Percentiles rank a stretch among this genome's conserved stretches.
Conservation (phyloP, 305 asterid species). For the Fraxinus latifolia region DNA sequence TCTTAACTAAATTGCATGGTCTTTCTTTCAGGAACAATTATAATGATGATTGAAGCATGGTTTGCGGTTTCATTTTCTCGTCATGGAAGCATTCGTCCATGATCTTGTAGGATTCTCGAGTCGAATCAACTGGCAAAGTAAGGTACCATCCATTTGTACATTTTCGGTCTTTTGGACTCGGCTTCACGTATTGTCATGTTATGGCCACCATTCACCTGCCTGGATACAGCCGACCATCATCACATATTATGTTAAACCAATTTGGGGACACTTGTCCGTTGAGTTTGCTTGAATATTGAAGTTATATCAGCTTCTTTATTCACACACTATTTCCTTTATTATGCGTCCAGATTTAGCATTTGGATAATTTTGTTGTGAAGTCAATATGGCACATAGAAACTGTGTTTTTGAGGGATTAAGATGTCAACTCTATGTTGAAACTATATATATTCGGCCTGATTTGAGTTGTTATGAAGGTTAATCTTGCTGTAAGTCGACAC, state of each 20-base stretch:
- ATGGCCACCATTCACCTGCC: not conserved
- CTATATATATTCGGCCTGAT: not conserved
- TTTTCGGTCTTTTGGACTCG: constrained; percentile 11
- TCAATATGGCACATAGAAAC: constrained; percentile 20
- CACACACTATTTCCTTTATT: not conserved
- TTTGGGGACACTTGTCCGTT: constrained; percentile 3
- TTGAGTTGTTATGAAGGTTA: constrained; percentile 13
- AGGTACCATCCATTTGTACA: constrained; percentile 6
- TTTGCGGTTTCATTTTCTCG: constrained; percentile 23
- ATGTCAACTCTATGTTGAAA: constrained; percentile 19
- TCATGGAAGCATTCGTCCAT: constrained; percentile 1
- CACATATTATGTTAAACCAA: constrained; percentile 9
- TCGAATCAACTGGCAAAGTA: constrained; percentile 18
- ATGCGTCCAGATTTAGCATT: not conserved
- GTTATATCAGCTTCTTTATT: not conserved
- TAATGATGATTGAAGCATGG: constrained; percentile 20
- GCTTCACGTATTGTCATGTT: not conserved
- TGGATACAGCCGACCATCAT: constrained; percentile 19
- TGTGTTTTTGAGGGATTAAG: constrained; percentile 23
- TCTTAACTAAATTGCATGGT: constrained; percentile 1
- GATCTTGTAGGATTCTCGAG: constrained; percentile 1
- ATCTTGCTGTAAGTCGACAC: not conserved
- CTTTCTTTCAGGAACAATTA: constrained; percentile 24
- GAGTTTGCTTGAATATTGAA: constrained; percentile 8
- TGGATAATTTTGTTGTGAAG: constrained; percentile 23